Conservation (phyloP, 2,329 filamentous ascomycete species). For the Didymellaceae sp. region DNA sequence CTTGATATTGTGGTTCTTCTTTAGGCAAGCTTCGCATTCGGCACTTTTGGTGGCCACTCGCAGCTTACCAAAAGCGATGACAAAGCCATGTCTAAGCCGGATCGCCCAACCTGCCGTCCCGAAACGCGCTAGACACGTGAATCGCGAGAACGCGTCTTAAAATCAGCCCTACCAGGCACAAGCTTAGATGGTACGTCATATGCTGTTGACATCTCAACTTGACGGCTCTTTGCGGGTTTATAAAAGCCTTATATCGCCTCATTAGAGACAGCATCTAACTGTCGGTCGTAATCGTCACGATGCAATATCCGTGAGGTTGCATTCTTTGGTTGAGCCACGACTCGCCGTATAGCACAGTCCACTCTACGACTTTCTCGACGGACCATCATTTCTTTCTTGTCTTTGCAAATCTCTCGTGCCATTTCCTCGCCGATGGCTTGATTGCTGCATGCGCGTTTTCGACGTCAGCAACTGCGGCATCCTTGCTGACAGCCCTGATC, state of each 20-base stretch:
- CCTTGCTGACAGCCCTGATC: slow-evolving; percentile 33
- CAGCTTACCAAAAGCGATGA: slow-evolving; percentile 14
- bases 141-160: slow-evolving; percentile 8
- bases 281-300: not conserved
- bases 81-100: slow-evolving; percentile 27
- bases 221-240: no score
- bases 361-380: slow-evolving; percentile 14
- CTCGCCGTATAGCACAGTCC: slow-evolving; percentile 15
- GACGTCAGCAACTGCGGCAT: slow-evolving; percentile 6
- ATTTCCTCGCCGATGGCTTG: slow-evolving; percentile 45
- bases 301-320: slow-evolving; percentile 2
- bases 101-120: slow-evolving; percentile 8
- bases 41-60: slow-evolving; percentile 25
- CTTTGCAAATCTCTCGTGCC: slow-evolving; percentile 50
- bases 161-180: not conserved
- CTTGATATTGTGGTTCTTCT: not conserved
- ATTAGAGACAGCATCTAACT: not conserved
- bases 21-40: slow-evolving; percentile 6
- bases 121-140: not conserved
- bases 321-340: slow-evolving; percentile 9
- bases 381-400: slow-evolving; percentile 37
- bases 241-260: no score
- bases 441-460: slow-evolving; percentile 19
- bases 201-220: not conserved
- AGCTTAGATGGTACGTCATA: not conserved